Base-by-base conservation (phyloP, 805 yeast species). In the Jamesozyma spencerorum region DNA sequence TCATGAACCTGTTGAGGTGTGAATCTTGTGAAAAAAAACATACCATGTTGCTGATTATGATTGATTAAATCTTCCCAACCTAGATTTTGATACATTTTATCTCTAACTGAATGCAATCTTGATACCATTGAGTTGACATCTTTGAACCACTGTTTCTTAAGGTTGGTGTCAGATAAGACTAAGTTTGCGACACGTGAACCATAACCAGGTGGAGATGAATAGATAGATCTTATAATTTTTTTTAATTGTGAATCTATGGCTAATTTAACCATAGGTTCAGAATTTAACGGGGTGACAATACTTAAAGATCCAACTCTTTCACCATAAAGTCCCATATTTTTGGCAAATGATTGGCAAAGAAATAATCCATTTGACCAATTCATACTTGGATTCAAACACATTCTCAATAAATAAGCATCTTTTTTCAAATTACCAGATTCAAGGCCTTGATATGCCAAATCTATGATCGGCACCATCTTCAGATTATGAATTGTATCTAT, bases 401-500 rank as follows among this genome's bases (percentile, higher is more conserved):
- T 57, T 38, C 75, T 64, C 30, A 76, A 56, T 4, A 78, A 63
- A 54, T 68, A 74, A 20, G 79, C 80, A 62, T 88, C 97, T 55
- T 77, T 68, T 58, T 74, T 77, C 47, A 86, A 74, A 52, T 79
- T 74, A 42, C 97, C 97, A 3, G 94, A 77, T 36, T 94, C 86
- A 55, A 90, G 85, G 18, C 97, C 97, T 66, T 88, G 97, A 69
- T 88, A 88, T 2, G 97, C 97, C 79, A 82, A 79, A 68, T 88
- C 97, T 46, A 88, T 76, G 58, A 90, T 70, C 31, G 95, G 94
- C 62, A 83, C 73, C 54, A 85, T 74, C 34, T 72, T 66, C 58
- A 75, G 74, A 37, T 68, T 60, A 51, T 73, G 65, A 31, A 84
- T 58, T 27, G 80, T 75, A 37, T 79, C 76, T 53, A 84, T 69